Conservation (phyloP, 2,329 filamentous ascomycete species). For the Alternaria rosae region DNA sequence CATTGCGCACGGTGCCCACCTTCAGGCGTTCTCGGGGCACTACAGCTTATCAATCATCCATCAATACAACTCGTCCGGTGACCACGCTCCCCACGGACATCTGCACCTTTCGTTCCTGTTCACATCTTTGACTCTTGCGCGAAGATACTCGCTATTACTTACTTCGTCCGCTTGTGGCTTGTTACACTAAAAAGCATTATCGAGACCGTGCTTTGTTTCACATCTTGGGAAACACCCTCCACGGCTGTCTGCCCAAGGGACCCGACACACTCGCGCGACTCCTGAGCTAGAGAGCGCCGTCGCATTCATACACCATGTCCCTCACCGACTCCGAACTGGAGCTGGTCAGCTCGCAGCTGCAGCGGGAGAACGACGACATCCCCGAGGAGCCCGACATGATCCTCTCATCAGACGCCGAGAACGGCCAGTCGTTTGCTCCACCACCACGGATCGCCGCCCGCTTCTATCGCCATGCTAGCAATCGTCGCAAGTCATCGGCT, state of each 20-base stretch:
- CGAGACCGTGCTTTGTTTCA: slow-evolving; percentile 45
- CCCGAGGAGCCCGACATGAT: slow-evolving; percentile 53
- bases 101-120: slow-evolving; percentile 28
- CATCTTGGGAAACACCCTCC: slow-evolving; percentile 16
- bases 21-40: not conserved
- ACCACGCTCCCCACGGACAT: slow-evolving; percentile 11
- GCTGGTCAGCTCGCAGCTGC: slow-evolving; percentile 37
- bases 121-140: slow-evolving; percentile 30
- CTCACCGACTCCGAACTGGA: slow-evolving; percentile 45
- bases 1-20: slow-evolving; percentile 15
- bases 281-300: slow-evolving; percentile 5
- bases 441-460: slow-evolving; percentile 80
- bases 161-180: slow-evolving; percentile 27
- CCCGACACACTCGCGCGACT: slow-evolving; percentile 33
- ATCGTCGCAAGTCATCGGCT: slow-evolving; percentile 76
- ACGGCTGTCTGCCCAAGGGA: slow-evolving; percentile 9
- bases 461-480: slow-evolving; percentile 72
- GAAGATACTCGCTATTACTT: slow-evolving; percentile 12
- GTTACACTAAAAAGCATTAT: slow-evolving; percentile 26
- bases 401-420: slow-evolving; percentile 50
- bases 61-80: slow-evolving; percentile 9
- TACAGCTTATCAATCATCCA: slow-evolving; percentile 18
- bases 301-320: slow-evolving; percentile 30
- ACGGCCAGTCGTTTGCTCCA: slow-evolving; percentile 63
- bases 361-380: slow-evolving; percentile 48